Evolutionary conservation across 352 stramenopile genomes (phyloP).

Genomic region (Pythium apleroticum): DNA sequence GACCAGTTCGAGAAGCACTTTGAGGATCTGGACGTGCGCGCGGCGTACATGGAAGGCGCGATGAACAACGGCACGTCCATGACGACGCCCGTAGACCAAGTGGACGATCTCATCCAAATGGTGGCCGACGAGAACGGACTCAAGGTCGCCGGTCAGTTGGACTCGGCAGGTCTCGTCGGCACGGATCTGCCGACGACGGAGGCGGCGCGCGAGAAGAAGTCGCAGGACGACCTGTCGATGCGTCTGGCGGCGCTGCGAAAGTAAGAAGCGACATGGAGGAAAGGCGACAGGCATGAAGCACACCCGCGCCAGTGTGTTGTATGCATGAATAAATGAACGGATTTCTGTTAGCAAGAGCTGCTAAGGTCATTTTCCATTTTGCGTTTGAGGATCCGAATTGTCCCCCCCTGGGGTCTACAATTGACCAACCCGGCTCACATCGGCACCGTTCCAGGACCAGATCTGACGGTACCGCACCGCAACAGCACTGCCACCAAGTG

Average conservation of each 20-base stretch:
- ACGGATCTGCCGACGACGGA: conserved; percentile 67
- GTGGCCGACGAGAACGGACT: conserved; percentile 98
- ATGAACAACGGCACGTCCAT: conserved; percentile 96
- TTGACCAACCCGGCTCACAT: neutral
- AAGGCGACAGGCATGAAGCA: neutral
- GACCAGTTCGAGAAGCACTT: conserved; percentile 99
- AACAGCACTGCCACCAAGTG: neutral
- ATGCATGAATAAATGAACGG: neutral
- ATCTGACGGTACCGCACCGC: neutral
- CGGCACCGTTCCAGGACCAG: neutral
- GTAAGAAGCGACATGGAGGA: conserved; percentile 19
- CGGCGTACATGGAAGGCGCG: conserved; percentile 97
- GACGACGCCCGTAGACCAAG: conserved; percentile 95
- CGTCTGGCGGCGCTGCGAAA: conserved; percentile 80
- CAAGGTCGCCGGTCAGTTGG: conserved; percentile 92
- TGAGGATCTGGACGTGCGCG: conserved; percentile 98
- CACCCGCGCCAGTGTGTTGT: neutral
- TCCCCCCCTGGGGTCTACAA: neutral
- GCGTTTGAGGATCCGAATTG: neutral
- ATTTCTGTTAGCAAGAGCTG: too few species aligned
- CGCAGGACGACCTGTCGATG: conserved; percentile 81
- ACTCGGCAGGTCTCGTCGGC: conserved; percentile 89
- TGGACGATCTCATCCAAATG: conserved; percentile 97
- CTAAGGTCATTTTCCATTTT: too few species aligned
- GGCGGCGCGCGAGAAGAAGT: conserved; percentile 74